Percentiles rank a stretch among this genome's conserved stretches.
These are phyloP conservation scores for Ustilago nuda DNA, from an alignment of 1,284 basidiomycete species.

Conservation along the genomic window DNA sequence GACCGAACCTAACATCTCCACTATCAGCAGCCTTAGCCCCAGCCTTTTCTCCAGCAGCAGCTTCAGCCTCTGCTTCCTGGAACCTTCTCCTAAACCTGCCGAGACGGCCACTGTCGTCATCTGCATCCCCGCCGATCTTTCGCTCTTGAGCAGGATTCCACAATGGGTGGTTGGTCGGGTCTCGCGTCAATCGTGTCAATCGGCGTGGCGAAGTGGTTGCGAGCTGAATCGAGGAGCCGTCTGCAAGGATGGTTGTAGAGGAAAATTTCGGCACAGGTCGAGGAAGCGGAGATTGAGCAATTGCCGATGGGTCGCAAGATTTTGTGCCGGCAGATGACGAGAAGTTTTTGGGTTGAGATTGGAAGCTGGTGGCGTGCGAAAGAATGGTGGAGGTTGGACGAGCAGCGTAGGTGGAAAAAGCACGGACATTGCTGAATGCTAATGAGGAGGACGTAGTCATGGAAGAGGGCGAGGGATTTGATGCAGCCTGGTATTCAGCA, in stretches of 20 bases:
- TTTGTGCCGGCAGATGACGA: conserved; percentile 19
- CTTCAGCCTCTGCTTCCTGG: conserved; percentile 44
- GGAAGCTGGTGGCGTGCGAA: conserved; percentile 27
- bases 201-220: conserved; percentile 64
- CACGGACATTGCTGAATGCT: conserved; percentile 29
- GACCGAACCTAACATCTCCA: conserved; percentile 56
- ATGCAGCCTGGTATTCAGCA: conserved; percentile 37
- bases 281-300: conserved; percentile 44
- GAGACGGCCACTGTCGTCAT: conserved; percentile 65
- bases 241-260: conserved; percentile 62
- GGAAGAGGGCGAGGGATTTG: conserved; percentile 27
- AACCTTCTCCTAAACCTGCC: conserved; percentile 66
- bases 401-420: conserved; percentile 32
- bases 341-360: conserved; percentile 29
- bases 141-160: conserved; percentile 64
- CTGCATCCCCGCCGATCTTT: conserved; percentile 55
- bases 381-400: conserved; percentile 19
- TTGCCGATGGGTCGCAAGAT: conserved; percentile 39
- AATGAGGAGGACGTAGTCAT: conserved; percentile 37
- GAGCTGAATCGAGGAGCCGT: conserved; percentile 67
- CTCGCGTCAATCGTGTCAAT: conserved; percentile 57
- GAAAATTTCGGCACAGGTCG: conserved; percentile 63
- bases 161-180: conserved; percentile 67
- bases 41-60: conserved; percentile 10
- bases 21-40: conserved; percentile 16